Base-by-base conservation (phyloP, 805 yeast species). In the Metschnikowia peoriensis region DNA sequence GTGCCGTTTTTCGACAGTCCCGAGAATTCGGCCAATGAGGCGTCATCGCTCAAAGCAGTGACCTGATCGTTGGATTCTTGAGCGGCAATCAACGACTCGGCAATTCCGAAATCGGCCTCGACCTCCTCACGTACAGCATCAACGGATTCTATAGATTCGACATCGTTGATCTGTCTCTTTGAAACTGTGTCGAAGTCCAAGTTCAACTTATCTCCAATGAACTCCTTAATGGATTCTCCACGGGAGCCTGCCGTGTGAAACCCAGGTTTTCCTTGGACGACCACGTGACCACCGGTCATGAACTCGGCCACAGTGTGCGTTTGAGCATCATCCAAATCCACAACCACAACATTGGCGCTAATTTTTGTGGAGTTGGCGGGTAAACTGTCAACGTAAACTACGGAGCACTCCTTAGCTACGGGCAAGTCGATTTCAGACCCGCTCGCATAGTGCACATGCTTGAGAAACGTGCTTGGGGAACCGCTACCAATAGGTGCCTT, bases 231-330 rank as follows among this genome's bases (percentile, higher is more conserved):
- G 45, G 55, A 56, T 28, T 61, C 63, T 17, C 63, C 53, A 35
- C 51, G 61, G 40, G 65, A 51, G 12, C 58, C 65, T 38, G 60
- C 60, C 38, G 58, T 51, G 17, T 59, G 62, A 57, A 68, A 67
- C 17, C 61, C 53, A 10, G 75, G 75, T 52, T 61, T 64, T 7
- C 69, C 69, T 55, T 70, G 74, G 34, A 70, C 65, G 32, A 69
- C 56, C 27, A 53, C 59, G 50, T 49, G 35, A 43, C 39, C 28
- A 17, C 47, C 48, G 38, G 42, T 41, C 54, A 61, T 51, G 43
- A 63, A 59, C 48, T 65, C 67, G 17, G 51, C 64, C 28, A 64
- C 51, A n/a, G 55, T 28, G 43, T 63, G 64, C 14, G 15, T 40
- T 2, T 43, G 22, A 17, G 53, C 59, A 49, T 64, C 66, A 35